These are phyloP conservation scores for Klebsormidium nitens DNA, from an alignment of 139 green algal species.

Conservation along the genomic window DNA sequence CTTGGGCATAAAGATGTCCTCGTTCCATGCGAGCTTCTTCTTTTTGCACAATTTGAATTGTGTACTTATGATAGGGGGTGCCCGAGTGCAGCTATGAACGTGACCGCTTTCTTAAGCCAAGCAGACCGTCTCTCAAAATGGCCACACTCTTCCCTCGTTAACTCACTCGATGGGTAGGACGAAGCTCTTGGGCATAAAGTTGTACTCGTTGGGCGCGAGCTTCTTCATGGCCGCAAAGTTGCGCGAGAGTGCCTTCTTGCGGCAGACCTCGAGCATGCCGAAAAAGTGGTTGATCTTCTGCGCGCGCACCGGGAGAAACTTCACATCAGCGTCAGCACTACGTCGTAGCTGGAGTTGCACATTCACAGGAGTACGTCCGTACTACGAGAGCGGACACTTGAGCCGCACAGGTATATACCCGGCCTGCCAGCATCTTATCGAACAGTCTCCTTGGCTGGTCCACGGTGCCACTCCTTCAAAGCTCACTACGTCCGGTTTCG, in stretches of 20 bases:
- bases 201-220: conserved; percentile 25
- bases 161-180: conserved; percentile 46
- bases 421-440: neutral
- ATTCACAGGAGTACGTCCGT: too few species aligned
- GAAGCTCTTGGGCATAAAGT: conserved; percentile 47
- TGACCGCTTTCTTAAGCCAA: too few species aligned
- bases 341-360: neutral
- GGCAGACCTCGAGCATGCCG: conserved; percentile 77
- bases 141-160: too few species aligned
- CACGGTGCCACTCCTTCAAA: neutral
- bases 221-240: conserved; percentile 54
- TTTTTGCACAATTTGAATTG: too few species aligned
- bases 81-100: too few species aligned
- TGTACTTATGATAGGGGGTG: too few species aligned
- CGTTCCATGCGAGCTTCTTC: too few species aligned
- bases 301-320: too few species aligned
- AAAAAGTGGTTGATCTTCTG: conserved; percentile 86
- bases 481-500: neutral
- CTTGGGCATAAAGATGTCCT: too few species aligned
- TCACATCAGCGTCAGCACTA: neutral
- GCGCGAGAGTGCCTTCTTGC: conserved; percentile 69
- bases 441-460: neutral
- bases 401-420: neutral
- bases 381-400: neutral
- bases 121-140: too few species aligned